Evolutionary conservation across 108 stramenopile species (phyloP), one percentile per base, ranked within the genome.

Genomic region (Epithemia pelagica): DNA sequence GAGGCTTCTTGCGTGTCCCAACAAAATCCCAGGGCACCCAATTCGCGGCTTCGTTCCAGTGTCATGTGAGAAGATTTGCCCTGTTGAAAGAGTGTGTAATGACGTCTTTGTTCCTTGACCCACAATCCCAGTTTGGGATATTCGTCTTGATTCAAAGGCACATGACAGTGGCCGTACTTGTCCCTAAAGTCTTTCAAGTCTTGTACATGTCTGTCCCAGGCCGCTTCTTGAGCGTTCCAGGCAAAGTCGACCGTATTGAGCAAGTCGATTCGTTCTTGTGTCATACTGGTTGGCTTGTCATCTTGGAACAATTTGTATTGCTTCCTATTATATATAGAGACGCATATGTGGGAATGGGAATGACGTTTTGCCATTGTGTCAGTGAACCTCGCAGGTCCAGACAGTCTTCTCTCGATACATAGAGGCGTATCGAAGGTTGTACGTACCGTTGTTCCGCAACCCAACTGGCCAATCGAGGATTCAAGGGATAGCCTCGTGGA

Each of bases 101-200:
- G 78, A 5, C 76, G n/a, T 30, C 84, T 52, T 60, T 85, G 84
- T 30, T 71, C 70, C 71, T 77, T 78, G 20, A 85, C 79, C 84
- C 84, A 85, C 3, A 66, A 52, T 7, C 79, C 84, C 0, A 85
- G 52, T 31, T 75, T 75, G 0, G 69, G 76, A 64, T 68, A 70
- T 0, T 70, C 37, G 0, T 70, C 8, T 68, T 80, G 78, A 20
- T 71, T 68, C 51, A 81, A 69, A 15, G 85, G 82, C 15, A 86
- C 75, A 31, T 68, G 62, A 67, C 78, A 78, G 71, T 86, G 75
- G 31, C 85, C 85, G 21, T 81, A 23, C 52, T 77, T 51, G 26
- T 53, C 23, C 18, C 70, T 64, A 58, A 75, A 86, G 22, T 33
- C 22, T 24, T 67, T 46, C 0, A 83, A 59, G 30, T 79, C 73